These are phyloP conservation scores for Mucor saturninus DNA, from an alignment of 371 early-diverging fungal species.

Conservation along the genomic window DNA sequence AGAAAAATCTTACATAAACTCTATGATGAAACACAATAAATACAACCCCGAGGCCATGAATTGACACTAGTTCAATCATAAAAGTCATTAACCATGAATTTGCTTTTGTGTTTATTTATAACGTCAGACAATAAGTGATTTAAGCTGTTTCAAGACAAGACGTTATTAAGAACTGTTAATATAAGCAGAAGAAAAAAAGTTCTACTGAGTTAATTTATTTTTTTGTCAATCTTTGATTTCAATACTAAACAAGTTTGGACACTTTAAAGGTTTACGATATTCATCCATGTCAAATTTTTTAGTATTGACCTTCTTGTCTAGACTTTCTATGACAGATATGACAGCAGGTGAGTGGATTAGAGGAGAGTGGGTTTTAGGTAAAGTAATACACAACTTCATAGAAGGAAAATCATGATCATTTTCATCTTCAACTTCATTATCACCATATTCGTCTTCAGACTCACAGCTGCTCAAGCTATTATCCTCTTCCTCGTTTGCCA, in stretches of 20 bases:
- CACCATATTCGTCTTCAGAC: conserved; percentile 13
- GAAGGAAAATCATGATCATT: conserved; percentile 21
- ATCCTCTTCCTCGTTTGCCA: background rate
- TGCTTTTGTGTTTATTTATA: no score
- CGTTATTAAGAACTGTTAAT: no score
- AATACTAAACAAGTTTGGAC: conserved; percentile 29
- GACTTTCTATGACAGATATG: conserved; percentile 37
- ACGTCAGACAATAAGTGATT: no score
- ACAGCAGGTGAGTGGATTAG: conserved; percentile 33
- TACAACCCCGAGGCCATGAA: no score
- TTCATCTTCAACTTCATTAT: conserved; percentile 8
- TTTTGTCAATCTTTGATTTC: conserved; percentile 2
- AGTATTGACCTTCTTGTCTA: conserved; percentile 33
- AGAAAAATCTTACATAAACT: no score
- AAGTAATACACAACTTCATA: conserved; percentile 22
- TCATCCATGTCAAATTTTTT: conserved; percentile 38
- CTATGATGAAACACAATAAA: no score
- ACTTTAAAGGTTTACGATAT: conserved; percentile 28
- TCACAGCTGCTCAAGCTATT: conserved; percentile 13
- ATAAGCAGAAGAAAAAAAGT: no score
- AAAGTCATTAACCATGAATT: no score
- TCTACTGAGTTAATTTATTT: no score
- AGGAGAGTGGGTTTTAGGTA: conserved; percentile 21
- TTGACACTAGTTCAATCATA: no score
- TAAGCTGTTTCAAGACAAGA: no score